Evolutionary conservation across 2,329 filamentous ascomycete genomes (phyloP), one percentile per base, ranked within the genome.

Genomic region (Emericellopsis cladophorae): DNA sequence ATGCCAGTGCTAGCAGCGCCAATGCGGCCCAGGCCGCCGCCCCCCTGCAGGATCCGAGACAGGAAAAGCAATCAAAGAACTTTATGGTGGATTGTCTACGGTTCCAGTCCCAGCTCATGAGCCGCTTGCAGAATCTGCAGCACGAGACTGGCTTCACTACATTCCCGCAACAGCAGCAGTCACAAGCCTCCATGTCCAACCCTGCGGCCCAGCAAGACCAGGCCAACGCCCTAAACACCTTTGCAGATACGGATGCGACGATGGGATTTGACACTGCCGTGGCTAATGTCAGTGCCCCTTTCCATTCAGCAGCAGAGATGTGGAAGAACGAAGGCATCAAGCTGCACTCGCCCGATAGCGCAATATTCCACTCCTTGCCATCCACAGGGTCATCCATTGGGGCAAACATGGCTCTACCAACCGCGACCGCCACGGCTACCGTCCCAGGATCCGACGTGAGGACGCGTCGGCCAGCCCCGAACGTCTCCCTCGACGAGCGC

Each of bases 11-110:
- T 5, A 21, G 18, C 18, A 29, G 12, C 7, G 26, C 26, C 12
- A 9, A 29, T 12, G 9, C 26, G 26, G 26, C 26, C 26, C 26
- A 29, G 26, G 26, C 9, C 26, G 9, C 26, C 26, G 9, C 26
- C 18, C 18, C 18, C 18, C 4, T 16, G 26, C 32, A 36, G 18
- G 23, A 32, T 11, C 31, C 38, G 11, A 18, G 14, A 9, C 12
- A 21, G 24, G 42, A 40, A 29, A 47, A 45, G 12, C 35, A 45
- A 4, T 44, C 48, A 7, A 46, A 49, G 4, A 46, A 50, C 14
- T 51, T 52, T 39, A 46, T 51, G 12, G 41, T 52, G 32, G 49
- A 55, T 42, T 54, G 49, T 34, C 36, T 54, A 14, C 48, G 44
- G 10, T 50, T 54, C 36, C 53, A 55, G 42, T 40, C 46, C 4